Percentiles rank a stretch among this genome's conserved stretches.
Evolutionary conservation across 352 stramenopile genomes (phyloP).

Genomic region (Labyrinthula sp.): DNA sequence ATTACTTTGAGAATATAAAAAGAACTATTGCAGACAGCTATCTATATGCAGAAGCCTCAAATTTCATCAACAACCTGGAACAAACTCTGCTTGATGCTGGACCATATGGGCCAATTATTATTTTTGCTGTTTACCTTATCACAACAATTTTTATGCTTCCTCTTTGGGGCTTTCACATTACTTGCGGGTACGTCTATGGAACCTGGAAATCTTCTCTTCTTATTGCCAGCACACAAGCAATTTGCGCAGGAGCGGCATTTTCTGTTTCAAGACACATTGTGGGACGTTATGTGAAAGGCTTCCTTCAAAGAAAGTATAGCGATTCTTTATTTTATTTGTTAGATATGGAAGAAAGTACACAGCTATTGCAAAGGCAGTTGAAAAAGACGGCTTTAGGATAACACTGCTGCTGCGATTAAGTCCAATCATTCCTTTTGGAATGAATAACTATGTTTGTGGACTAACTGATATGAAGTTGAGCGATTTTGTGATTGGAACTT

Average conservation of each 20-base stretch:
- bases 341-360: slow-evolving; percentile 21
- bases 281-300: slow-evolving; percentile 14
- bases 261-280: slow-evolving; percentile 20
- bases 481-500: slow-evolving; percentile 22
- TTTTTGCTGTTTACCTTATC: slow-evolving; percentile 23
- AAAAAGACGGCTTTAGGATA: slow-evolving; percentile 21
- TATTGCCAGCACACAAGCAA: slow-evolving; percentile 19
- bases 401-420: slow-evolving; percentile 17
- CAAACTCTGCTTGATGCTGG: slow-evolving; percentile 12
- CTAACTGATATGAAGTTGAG: slow-evolving; percentile 24
- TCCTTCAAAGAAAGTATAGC: slow-evolving; percentile 2
- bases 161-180: slow-evolving; percentile 28
- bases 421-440: slow-evolving; percentile 24
- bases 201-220: slow-evolving; percentile 14
- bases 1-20: no score
- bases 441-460: slow-evolving; percentile 27
- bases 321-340: no score
- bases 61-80: slow-evolving; percentile 28
- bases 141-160: slow-evolving; percentile 25
- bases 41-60: no score
- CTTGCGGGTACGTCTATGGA: slow-evolving; percentile 17
- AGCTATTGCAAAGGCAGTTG: slow-evolving; percentile 13
- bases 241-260: slow-evolving; percentile 11
- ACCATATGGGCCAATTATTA: slow-evolving; percentile 4
- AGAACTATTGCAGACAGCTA: no score